Conservation (phyloP, 2,329 filamentous ascomycete species). For the Moelleriella libera region DNA sequence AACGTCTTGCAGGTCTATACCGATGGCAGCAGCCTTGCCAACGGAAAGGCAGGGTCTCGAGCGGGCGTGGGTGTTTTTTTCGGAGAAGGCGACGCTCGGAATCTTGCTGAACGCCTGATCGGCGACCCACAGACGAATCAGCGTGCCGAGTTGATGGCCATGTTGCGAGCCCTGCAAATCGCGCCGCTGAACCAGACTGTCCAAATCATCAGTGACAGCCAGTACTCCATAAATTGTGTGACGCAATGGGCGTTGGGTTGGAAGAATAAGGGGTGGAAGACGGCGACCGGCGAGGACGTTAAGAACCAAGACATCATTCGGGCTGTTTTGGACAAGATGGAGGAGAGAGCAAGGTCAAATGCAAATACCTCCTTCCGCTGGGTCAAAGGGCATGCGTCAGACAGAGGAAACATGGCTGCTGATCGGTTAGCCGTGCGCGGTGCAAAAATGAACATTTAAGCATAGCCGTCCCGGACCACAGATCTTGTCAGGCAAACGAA, state of each 20-base stretch:
- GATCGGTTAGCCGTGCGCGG: constrained; percentile 57
- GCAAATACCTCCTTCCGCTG: constrained; percentile 62
- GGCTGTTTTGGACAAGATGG: constrained; percentile 55
- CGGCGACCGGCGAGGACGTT: constrained; percentile 53
- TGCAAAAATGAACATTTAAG: constrained; percentile 13
- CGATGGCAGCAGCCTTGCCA: constrained; percentile 46
- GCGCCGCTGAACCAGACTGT: constrained; percentile 54
- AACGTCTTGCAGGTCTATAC: constrained; percentile 36
- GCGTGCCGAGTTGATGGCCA: constrained; percentile 84
- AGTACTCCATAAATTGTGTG: constrained; percentile 81
- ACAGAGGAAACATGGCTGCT: constrained; percentile 66
- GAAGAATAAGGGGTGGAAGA: constrained; percentile 66
- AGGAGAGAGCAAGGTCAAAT: constrained; percentile 47
- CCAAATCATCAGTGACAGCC: constrained; percentile 76
- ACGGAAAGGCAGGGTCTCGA: constrained; percentile 38
- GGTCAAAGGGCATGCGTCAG: constrained; percentile 73
- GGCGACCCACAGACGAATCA: constrained; percentile 81
- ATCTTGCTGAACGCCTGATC: constrained; percentile 60
- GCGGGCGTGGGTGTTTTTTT: constrained; percentile 54
- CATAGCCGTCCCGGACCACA: background rate
- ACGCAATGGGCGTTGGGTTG: constrained; percentile 73
- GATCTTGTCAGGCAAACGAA: background rate
- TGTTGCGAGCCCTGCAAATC: constrained; percentile 69
- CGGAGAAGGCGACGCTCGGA: constrained; percentile 39
- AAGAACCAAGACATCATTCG: constrained; percentile 80